Base-by-base conservation (phyloP, 768 basidiomycete genomes). In the Suillus subalutaceus region DNA sequence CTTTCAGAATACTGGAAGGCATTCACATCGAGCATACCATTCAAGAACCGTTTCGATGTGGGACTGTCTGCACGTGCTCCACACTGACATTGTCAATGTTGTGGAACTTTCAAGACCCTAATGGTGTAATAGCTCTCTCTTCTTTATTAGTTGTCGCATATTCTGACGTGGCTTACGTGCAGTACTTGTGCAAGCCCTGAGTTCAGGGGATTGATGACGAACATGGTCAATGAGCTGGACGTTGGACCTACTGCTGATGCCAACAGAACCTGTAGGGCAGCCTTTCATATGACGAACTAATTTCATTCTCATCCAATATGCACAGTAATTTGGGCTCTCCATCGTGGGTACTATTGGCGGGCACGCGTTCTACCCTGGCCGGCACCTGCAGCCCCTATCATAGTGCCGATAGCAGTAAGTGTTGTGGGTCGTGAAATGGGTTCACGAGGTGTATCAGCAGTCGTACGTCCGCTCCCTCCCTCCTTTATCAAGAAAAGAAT, bases 1-100 rank as follows among this genome's bases (percentile, higher is more conserved):
- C n/a, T 30, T 59, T 6, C 41, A 73, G 73, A 56, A 61, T 73
- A 73, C 62, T 73, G 72, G 72, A 52, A 40, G 13, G 64, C 38
- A 4, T 52, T 73, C 15, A 65, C 61, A 8, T 63, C 73, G 0
- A 63, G 65, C 26, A 16, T 43, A 10, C 26, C 64, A 30, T 73
- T 73, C 46, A n/a, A n/a, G 32, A 13, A 35, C 20, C 57, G 15
- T 38, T 23, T n/a, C 38, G 2, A 38, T 16, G 38, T 26, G 16
- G 58, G 58, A 40, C 16, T 72, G 72, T 55, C 30, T 72, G 0
- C 38, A 65, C 5, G 64, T 71, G 15, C 63, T 72, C 16, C 72
- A 72, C 55, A 32, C 62, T 1, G 72, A 73, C 41, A 72, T 73
- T 18, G 48, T 73, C 23, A 20, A 44, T 1, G 62, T 66, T n/a